Percentiles rank a stretch among this genome's conserved stretches.
phyloP scores from a whole-genome alignment of 1,284 basidiomycete species.

The Xanthoconium separans region DNA sequence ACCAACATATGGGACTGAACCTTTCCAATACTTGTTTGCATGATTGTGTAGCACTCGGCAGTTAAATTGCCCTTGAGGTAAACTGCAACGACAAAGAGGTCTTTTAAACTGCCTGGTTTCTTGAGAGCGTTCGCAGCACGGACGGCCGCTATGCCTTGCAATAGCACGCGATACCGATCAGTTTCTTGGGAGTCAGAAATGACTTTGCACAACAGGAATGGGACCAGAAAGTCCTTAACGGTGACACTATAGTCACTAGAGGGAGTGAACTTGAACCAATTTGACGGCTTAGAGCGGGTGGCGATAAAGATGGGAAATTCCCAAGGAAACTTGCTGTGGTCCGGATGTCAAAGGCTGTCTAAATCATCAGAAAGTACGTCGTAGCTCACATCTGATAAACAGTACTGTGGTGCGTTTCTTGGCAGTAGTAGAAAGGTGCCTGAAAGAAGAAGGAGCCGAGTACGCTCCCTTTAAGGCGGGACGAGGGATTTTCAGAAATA shows the following conservation, averaged over 20 bases:
- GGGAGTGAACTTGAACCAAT: neutral
- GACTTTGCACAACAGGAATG: neutral
- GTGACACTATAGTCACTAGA: neutral
- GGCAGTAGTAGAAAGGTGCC: too few relatives aligned
- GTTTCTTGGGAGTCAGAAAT: neutral
- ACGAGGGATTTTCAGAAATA: too few relatives aligned
- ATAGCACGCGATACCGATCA: neutral
- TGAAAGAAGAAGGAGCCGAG: too few relatives aligned
- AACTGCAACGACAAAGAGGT: neutral
- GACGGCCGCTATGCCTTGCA: too few relatives aligned
- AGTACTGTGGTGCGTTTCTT: too few relatives aligned
- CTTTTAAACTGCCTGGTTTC: neutral
- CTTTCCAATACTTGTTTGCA: neutral
- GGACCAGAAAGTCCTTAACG: neutral
- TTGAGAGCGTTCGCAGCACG: neutral
- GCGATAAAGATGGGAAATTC: neutral
- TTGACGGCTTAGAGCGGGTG: neutral
- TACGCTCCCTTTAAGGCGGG: too few relatives aligned
- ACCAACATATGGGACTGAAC: too few relatives aligned
- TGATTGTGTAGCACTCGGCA: neutral
- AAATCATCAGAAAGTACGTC: too few relatives aligned
- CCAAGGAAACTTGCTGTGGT: neutral
- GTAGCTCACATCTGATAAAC: too few relatives aligned
- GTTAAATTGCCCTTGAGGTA: neutral
- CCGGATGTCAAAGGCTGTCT: too few relatives aligned